Percentiles rank a stretch among this genome's conserved stretches.
These are phyloP conservation scores for Fusarium sp. DNA, from an alignment of 2,329 filamentous ascomycete genomes.

Conservation along the genomic window DNA sequence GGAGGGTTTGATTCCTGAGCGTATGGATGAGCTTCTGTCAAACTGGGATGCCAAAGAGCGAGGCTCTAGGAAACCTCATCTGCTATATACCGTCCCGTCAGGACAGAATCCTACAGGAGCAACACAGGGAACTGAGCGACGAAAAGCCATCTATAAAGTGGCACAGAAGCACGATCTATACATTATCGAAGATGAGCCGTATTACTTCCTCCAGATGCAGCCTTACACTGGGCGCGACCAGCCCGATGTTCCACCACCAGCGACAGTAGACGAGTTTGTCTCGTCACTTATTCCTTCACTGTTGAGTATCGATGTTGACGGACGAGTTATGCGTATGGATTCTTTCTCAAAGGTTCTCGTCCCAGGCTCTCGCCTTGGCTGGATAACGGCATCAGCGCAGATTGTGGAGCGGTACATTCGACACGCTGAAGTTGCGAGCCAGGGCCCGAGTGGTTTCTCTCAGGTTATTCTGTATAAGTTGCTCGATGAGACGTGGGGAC, in stretches of 20 bases:
- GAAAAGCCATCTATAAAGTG: slow-evolving; percentile 81
- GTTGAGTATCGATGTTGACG: slow-evolving; percentile 86
- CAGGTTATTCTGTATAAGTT: slow-evolving; percentile 91
- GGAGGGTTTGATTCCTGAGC: slow-evolving; percentile 66
- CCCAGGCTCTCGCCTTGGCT: slow-evolving; percentile 86
- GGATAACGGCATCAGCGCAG: slow-evolving; percentile 90
- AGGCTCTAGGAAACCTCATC: slow-evolving; percentile 65
- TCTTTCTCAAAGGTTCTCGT: slow-evolving; percentile 94
- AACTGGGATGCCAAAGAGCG: slow-evolving; percentile 64
- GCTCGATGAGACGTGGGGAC: slow-evolving; percentile 94
- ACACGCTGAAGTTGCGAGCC: slow-evolving; percentile 86
- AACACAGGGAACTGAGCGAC: slow-evolving; percentile 78
- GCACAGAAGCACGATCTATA: slow-evolving; percentile 87
- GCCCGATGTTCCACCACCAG: slow-evolving; percentile 68
- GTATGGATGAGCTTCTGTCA: slow-evolving; percentile 66
- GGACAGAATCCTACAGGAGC: slow-evolving; percentile 94
- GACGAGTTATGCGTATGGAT: slow-evolving; percentile 90
- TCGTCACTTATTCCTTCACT: slow-evolving; percentile 73
- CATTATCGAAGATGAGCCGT: slow-evolving; percentile 94
- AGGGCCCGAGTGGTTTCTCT: slow-evolving; percentile 87
- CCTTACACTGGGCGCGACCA: slow-evolving; percentile 73
- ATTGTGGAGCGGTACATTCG: slow-evolving; percentile 86
- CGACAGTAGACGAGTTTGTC: slow-evolving; percentile 80
- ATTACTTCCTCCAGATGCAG: slow-evolving; percentile 94
- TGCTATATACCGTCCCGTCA: slow-evolving; percentile 76